Percentiles rank a stretch among this genome's conserved stretches.
These are phyloP conservation scores for Allium sativum DNA, from an alignment of 106 monocot species.

Conservation along the genomic window DNA sequence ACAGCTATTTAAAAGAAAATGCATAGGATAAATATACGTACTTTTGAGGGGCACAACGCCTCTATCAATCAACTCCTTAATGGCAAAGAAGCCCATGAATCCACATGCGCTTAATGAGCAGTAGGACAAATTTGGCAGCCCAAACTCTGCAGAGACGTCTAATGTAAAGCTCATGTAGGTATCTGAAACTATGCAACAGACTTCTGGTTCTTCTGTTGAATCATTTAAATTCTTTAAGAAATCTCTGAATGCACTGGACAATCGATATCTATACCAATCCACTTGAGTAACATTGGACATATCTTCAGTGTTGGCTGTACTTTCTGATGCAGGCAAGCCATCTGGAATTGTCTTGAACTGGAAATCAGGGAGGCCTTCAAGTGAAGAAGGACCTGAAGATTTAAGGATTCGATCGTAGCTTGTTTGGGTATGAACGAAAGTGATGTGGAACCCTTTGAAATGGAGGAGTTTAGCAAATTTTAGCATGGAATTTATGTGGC, in stretches of 20 bases:
- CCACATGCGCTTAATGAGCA: conserved; percentile 20
- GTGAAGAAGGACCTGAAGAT: neutral
- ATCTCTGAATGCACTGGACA: too few species aligned
- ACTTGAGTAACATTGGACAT: too few species aligned
- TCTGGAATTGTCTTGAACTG: neutral
- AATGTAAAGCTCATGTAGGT: conserved; percentile 9
- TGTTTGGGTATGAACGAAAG: neutral
- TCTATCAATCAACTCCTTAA: too few species aligned
- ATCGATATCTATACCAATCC: too few species aligned
- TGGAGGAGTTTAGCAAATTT: conserved; percentile 1
- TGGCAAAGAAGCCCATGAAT: conserved; percentile 13
- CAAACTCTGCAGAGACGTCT: conserved; percentile 2
- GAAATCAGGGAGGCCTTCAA: neutral
- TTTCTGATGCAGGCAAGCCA: neutral
- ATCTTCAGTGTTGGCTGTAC: too few species aligned
- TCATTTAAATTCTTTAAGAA: too few species aligned
- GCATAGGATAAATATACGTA: too few species aligned
- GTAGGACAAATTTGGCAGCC: conserved; percentile 7
- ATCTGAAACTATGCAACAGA: neutral
- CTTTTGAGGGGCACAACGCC: neutral
- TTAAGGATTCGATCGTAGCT: neutral
- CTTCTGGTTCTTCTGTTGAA: too few species aligned
- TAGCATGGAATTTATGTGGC: neutral
- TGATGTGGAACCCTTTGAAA: conserved; percentile 1
- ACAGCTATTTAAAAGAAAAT: too few species aligned